phyloP scores from a whole-genome alignment of 495 filamentous ascomycete species.

The Penicillium paxilli region DNA sequence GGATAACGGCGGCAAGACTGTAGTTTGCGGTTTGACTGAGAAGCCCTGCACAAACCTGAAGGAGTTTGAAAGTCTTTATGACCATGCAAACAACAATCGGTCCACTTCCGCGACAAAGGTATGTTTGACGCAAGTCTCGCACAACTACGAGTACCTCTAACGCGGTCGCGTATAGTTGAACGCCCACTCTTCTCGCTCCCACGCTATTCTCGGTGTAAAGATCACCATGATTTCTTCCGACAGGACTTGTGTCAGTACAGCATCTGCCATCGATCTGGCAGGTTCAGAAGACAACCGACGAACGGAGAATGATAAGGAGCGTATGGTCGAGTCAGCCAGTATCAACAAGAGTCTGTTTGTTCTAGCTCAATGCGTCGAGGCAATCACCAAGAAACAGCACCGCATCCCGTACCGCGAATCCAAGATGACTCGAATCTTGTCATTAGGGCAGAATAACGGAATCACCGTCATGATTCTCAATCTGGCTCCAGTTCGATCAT shows the following conservation, averaged over 20 bases:
- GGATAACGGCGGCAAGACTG: slow-evolving; percentile 85
- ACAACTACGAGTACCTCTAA: too few relatives aligned
- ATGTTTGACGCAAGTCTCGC: slow-evolving; percentile 1
- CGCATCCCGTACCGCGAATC: slow-evolving; percentile 92
- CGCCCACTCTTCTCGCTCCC: slow-evolving; percentile 88
- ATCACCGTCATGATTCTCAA: slow-evolving; percentile 97
- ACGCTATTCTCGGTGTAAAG: slow-evolving; percentile 91
- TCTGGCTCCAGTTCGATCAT: slow-evolving; percentile 79
- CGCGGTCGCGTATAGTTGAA: slow-evolving; percentile 76
- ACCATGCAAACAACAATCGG: slow-evolving; percentile 90
- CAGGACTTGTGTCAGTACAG: slow-evolving; percentile 73
- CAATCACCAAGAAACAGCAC: slow-evolving; percentile 75
- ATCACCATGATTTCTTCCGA: slow-evolving; percentile 72
- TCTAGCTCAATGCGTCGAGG: slow-evolving; percentile 92
- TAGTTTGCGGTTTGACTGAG: slow-evolving; percentile 90
- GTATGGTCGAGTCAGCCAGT: slow-evolving; percentile 92
- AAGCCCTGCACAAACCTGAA: slow-evolving; percentile 80
- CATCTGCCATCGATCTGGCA: slow-evolving; percentile 93
- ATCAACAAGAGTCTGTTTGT: slow-evolving; percentile 99
- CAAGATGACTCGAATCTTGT: slow-evolving; percentile 96
- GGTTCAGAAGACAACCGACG: slow-evolving; percentile 94
- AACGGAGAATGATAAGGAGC: slow-evolving; percentile 91
- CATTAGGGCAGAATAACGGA: slow-evolving; percentile 92
- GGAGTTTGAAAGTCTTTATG: slow-evolving; percentile 90
- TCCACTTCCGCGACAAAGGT: slow-evolving; percentile 91